Evolutionary conservation across 257 asterid genomes (phyloP).

Genomic region (Haberlea rhodopensis): DNA sequence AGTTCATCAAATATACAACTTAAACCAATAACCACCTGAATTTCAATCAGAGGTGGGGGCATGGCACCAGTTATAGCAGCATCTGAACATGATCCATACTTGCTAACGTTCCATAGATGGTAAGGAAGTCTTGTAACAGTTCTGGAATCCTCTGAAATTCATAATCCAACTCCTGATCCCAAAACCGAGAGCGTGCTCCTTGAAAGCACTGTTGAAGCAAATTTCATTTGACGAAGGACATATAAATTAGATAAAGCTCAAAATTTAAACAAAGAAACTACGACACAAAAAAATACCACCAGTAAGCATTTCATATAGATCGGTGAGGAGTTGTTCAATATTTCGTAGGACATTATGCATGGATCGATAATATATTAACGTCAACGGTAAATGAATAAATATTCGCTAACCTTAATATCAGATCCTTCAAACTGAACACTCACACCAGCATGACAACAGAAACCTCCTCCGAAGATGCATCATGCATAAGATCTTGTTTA

Average conservation of each 20-base stretch:
- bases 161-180: conserved; percentile 47
- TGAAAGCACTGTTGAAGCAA: conserved; percentile 64
- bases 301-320: not conserved
- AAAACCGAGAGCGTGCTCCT: conserved; percentile 44
- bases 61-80: conserved; percentile 93
- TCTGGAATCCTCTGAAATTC: conserved; percentile 40
- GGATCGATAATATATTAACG: too few species aligned
- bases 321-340: not conserved
- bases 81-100: conserved; percentile 81
- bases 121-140: conserved; percentile 60
- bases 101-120: conserved; percentile 87
- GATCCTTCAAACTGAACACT: conserved; percentile 52
- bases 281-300: not conserved
- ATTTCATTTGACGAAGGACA: conserved; percentile 31
- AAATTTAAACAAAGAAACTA: not conserved
- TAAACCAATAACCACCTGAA: conserved; percentile 52
- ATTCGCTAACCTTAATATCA: conserved; percentile 64
- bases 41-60: conserved; percentile 97
- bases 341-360: not conserved
- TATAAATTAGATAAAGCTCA: conserved; percentile 10
- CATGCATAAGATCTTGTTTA: conserved; percentile 58
- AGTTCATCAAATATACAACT: conserved; percentile 16
- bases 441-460: not conserved
- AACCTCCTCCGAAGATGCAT: conserved; percentile 47
- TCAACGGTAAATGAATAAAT: not conserved